Conservation (phyloP, 2,329 filamentous ascomycete species). For the Aspergillus sergii region DNA sequence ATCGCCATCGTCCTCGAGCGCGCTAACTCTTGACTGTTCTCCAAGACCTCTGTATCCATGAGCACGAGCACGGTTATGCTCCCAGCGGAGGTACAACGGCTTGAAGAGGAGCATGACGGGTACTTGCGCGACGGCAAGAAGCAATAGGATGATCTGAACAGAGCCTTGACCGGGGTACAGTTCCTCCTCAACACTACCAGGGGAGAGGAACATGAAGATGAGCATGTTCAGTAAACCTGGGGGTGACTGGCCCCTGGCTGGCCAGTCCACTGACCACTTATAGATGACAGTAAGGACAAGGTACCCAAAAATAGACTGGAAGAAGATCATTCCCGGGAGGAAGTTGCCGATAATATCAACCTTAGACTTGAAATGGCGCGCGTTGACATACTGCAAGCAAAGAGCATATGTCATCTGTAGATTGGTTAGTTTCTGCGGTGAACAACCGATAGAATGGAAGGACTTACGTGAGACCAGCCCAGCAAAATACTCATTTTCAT, state of each 20-base stretch:
- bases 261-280: conserved; percentile 96
- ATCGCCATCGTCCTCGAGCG: conserved; percentile 85
- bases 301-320: conserved; percentile 98
- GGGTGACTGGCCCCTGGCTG: conserved; percentile 64
- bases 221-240: conserved; percentile 97
- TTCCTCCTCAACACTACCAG: conserved; percentile 68
- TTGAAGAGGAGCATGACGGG: conserved; percentile 92
- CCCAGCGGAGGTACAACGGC: conserved; percentile 90
- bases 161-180: conserved; percentile 76
- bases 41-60: conserved; percentile 92
- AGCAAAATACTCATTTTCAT: conserved; percentile 99
- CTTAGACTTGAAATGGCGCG: conserved; percentile 88
- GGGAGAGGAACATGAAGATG: conserved; percentile 98
- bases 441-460: conserved; percentile 3
- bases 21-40: conserved; percentile 83
- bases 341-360: conserved; percentile 99
- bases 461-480: conserved; percentile 78
- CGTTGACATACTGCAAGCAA: conserved; percentile 89
- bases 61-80: conserved; percentile 86
- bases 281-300: conserved; percentile 91
- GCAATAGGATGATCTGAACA: conserved; percentile 76
- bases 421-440: conserved; percentile 8
- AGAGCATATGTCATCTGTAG: conserved; percentile 91
- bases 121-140: conserved; percentile 83
- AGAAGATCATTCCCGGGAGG: conserved; percentile 97